Evolutionary conservation across 495 filamentous ascomycete genomes (phyloP).

Genomic region (Tetracladium marchalianum): DNA sequence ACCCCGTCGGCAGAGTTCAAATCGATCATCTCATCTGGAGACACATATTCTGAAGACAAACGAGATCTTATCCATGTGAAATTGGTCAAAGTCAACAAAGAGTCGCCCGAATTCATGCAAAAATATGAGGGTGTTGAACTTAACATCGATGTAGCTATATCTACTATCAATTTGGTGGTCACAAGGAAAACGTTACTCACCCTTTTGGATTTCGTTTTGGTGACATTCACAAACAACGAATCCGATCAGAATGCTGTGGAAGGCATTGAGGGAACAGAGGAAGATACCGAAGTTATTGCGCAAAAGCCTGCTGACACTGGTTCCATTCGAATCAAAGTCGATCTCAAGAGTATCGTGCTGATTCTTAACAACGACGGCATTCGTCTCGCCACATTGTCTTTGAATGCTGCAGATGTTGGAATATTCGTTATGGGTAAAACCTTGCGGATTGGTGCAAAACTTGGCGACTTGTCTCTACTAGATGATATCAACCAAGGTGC

Average conservation of each 20-base stretch:
- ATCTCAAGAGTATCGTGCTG: constrained; percentile 83
- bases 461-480: constrained; percentile 78
- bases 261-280: constrained; percentile 28
- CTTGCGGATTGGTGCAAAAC: constrained; percentile 75
- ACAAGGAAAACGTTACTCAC: constrained; percentile 90
- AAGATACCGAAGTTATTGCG: not conserved
- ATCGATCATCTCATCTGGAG: constrained; percentile 85
- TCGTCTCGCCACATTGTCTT: constrained; percentile 80
- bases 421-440: constrained; percentile 77
- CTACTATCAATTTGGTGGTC: constrained; percentile 91
- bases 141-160: constrained; percentile 83
- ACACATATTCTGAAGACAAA: constrained; percentile 53
- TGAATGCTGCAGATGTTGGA: constrained; percentile 83
- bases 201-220: constrained; percentile 88
- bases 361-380: constrained; percentile 99
- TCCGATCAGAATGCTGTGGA: not conserved
- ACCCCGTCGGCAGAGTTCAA: constrained; percentile 90
- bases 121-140: constrained; percentile 88
- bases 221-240: constrained; percentile 79
- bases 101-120: constrained; percentile 86
- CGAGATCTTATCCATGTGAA: constrained; percentile 82
- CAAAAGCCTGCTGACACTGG: constrained; percentile 7
- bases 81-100: constrained; percentile 77
- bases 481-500: constrained; percentile 92
- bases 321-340: constrained; percentile 61